A percentile compares a stretch with the other conserved stretches of the same genome.
Conservation (phyloP, 495 filamentous ascomycete species). For the Penicillium canescens region DNA sequence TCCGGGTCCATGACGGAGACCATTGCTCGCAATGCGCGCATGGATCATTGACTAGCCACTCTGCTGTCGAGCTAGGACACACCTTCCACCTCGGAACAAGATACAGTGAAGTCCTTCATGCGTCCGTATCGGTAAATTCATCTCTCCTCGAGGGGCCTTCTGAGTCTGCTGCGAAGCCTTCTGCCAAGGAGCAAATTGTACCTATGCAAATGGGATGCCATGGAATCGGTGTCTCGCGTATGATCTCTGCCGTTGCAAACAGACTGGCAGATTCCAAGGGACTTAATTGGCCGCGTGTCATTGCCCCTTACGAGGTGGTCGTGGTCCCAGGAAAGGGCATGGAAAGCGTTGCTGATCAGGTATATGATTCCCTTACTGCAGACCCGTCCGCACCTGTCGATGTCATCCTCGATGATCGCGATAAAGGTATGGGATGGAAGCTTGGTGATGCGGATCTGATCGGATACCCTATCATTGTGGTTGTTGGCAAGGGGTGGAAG, state of each 20-base stretch:
- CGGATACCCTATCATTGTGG: slow-evolving; percentile 80
- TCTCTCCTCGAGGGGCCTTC: slow-evolving; percentile 21
- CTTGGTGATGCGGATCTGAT: slow-evolving; percentile 84
- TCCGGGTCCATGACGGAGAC: slow-evolving; percentile 68
- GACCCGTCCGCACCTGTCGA: slow-evolving; percentile 43
- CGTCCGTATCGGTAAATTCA: slow-evolving; percentile 50
- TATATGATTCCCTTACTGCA: slow-evolving; percentile 58
- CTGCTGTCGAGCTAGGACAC: slow-evolving; percentile 87
- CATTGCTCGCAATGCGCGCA: slow-evolving; percentile 66
- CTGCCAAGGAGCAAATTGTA: slow-evolving; percentile 34
- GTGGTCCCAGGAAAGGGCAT: slow-evolving; percentile 59
- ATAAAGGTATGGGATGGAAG: slow-evolving; percentile 73
- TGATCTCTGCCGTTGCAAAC: slow-evolving; percentile 84
- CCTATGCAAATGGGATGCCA: slow-evolving; percentile 93
- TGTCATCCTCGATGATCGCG: slow-evolving; percentile 75
- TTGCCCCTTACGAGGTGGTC: slow-evolving; percentile 82
- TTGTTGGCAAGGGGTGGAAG: slow-evolving; percentile 76
- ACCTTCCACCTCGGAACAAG: slow-evolving; percentile 92
- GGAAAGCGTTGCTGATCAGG: slow-evolving; percentile 49
- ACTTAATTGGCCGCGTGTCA: slow-evolving; percentile 83
- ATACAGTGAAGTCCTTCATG: slow-evolving; percentile 75
- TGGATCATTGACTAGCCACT: slow-evolving; percentile 64
- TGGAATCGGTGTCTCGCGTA: slow-evolving; percentile 89
- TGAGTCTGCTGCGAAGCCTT: slow-evolving; percentile 9
- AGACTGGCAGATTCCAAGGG: slow-evolving; percentile 69